Evolutionary conservation across 208 protist genomes (phyloP), one percentile per base, ranked within the genome.

Genomic region (Leishmania tarentolae): DNA sequence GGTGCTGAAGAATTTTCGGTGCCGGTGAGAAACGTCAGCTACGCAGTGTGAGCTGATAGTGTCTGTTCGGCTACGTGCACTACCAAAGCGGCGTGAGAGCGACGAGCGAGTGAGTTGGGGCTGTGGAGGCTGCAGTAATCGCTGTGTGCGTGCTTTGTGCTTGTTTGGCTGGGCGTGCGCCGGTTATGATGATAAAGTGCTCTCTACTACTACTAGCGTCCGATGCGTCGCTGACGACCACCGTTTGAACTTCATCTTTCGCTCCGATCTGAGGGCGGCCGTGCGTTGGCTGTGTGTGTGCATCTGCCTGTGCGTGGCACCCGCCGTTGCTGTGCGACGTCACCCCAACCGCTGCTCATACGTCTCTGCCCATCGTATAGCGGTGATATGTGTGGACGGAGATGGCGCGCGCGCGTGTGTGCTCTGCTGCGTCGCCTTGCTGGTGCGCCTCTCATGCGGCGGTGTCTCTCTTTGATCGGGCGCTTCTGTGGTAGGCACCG

Each of bases 191-290:
- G 81, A 84, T 44, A 84, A 84, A 84, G 81, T 80, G 52, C 81
- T 84, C 81, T 77, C 80, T 79, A 84, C 81, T 84, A 80, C 80
- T 84, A 80, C 75, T 84, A 69, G 15, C 56, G 13, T 53, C 75
- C 46, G 75, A 75, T 80, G 81, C 19, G 40, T n/a, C 47, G 65
- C 63, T 88, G 85, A 80, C 72, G 85, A 89, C 46, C 17, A 57
- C 61, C 37, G 78, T 80, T 81, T 88, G 85, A 86, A 87, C 85
- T 88, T 89, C 66, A 77, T 85, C 85, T 91, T 89, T 89, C 87
- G 87, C 87, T 91, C 87, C 85, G 87, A 88, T 87, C 85, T 91
- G 87, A 91, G 61, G 81, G 56, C 56, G 76, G 46, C 31, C 47
- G 8, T 63, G 31, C 28, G 2, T 31, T 72, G 77, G n/a, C 15